Evolutionary conservation across 345 rosid species (phyloP).

Genomic region (Clarkia xantiana): DNA sequence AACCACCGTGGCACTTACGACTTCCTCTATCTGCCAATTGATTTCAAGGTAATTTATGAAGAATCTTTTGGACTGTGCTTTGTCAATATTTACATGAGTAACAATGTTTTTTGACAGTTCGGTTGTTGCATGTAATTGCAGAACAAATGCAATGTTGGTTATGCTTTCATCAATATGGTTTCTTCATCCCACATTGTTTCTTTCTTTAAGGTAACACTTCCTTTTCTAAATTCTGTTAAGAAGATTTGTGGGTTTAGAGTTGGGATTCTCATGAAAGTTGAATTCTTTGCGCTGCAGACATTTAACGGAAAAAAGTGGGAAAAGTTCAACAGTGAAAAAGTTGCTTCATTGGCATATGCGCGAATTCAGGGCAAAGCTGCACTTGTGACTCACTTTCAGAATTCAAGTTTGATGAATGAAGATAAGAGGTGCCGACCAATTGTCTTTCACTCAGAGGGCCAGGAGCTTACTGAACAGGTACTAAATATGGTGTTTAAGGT

Average conservation of each 20-base stretch:
- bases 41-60: slow-evolving; percentile 53
- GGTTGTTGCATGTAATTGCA: slow-evolving; percentile 15
- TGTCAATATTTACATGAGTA: too few species aligned
- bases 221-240: too few species aligned
- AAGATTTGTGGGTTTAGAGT: too few species aligned
- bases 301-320: slow-evolving; percentile 91
- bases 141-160: slow-evolving; percentile 98
- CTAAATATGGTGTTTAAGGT: not conserved
- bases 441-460: slow-evolving; percentile 62
- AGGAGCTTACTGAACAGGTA: slow-evolving; percentile 52
- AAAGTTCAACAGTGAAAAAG: slow-evolving; percentile 94
- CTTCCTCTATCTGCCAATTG: slow-evolving; percentile 86
- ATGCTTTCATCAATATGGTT: slow-evolving; percentile 88
- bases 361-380: slow-evolving; percentile 91
- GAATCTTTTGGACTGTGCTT: not conserved
- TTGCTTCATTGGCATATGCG: slow-evolving; percentile 84
- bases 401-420: slow-evolving; percentile 77
- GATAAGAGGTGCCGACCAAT: slow-evolving; percentile 75
- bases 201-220: slow-evolving; percentile 50
- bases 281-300: slow-evolving; percentile 32
- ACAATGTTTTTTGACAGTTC: too few species aligned
- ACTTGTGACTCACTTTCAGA: slow-evolving; percentile 80
- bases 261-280: too few species aligned
- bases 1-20: slow-evolving; percentile 70
- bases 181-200: slow-evolving; percentile 81